Evolutionary conservation across 805 yeast species (phyloP).

Genomic region (Saturnispora bothae): DNA sequence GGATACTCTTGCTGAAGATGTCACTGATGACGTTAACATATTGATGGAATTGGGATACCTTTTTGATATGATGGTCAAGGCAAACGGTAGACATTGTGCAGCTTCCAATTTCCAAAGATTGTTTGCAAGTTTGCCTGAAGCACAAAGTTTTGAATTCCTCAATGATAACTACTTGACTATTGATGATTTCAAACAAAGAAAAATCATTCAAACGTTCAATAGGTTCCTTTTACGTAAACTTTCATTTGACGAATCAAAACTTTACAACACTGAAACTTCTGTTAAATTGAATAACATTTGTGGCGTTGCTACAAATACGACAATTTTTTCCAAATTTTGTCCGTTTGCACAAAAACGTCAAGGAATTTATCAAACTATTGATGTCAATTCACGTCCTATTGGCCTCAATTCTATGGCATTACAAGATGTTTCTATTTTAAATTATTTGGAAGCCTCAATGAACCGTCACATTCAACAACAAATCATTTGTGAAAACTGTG

Average conservation of each 20-base stretch:
- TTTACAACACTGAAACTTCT: conserved; percentile 18
- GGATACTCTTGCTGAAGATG: conserved; percentile 43
- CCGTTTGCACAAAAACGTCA: conserved; percentile 27
- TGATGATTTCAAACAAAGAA: conserved; percentile 35
- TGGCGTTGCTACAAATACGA: conserved; percentile 35
- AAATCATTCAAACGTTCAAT: conserved; percentile 43
- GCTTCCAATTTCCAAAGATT: conserved; percentile 67
- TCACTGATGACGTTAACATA: conserved; percentile 38
- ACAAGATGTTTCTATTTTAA: conserved; percentile 32
- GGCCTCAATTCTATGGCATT: conserved; percentile 23
- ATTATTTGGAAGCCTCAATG: conserved; percentile 54
- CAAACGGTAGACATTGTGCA: conserved; percentile 67
- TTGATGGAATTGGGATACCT: conserved; percentile 79
- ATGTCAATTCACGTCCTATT: conserved; percentile 28
- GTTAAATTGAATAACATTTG: conserved; percentile 23
- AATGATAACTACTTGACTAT: conserved; percentile 38
- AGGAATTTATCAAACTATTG: conserved; percentile 32
- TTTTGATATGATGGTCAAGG: conserved; percentile 83
- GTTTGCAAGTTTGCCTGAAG: conserved; percentile 39
- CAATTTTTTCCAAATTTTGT: conserved; percentile 32
- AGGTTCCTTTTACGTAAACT: conserved; percentile 46
- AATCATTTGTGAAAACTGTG: conserved; percentile 44
- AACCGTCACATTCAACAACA: conserved; percentile 39
- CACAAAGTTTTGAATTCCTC: conserved; percentile 41
- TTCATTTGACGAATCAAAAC: conserved; percentile 36